Evolutionary conservation across 75 land plant species (phyloP).

Genomic region (Azolla pinnata): DNA sequence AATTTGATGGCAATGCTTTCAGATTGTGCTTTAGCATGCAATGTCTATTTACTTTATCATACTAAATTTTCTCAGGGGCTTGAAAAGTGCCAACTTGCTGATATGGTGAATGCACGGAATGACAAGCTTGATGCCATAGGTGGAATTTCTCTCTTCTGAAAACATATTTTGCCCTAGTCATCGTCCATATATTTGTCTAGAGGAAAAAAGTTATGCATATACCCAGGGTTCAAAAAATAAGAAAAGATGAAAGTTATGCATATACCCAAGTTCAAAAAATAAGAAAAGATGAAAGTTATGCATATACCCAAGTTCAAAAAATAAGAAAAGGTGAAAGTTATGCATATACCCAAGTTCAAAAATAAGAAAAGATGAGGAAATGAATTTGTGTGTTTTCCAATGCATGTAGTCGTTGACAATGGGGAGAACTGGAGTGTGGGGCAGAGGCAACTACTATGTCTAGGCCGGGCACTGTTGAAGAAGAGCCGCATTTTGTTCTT

Average conservation of each 20-base stretch:
- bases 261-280: too few relatives aligned
- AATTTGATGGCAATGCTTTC: too few relatives aligned
- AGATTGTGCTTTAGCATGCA: neutral
- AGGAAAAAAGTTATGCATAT: too few relatives aligned
- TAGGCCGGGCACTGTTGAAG: constrained; percentile 74
- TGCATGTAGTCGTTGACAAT: constrained; percentile 62
- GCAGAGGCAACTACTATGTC: constrained; percentile 70
- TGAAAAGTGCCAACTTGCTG: constrained; percentile 82
- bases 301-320: too few relatives aligned
- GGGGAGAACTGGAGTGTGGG: constrained; percentile 98
- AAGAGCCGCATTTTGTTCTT: constrained; percentile 61
- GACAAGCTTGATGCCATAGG: constrained; percentile 67
- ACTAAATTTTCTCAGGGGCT: constrained; percentile 40
- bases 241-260: too few relatives aligned
- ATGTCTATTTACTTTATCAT: neutral
- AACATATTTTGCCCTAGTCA: too few relatives aligned
- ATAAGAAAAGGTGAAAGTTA: too few relatives aligned
- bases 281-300: too few relatives aligned
- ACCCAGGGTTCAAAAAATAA: too few relatives aligned
- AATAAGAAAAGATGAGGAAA: neutral
- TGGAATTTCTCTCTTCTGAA: too few relatives aligned
- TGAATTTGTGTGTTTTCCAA: neutral
- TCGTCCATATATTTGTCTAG: too few relatives aligned
- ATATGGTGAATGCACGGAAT: constrained; percentile 37
- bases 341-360: too few relatives aligned